A percentile compares a stretch with the other conserved stretches of the same genome.
These are phyloP conservation scores for Didymella pinodella DNA, from an alignment of 2,329 filamentous ascomycete genomes.

Conservation along the genomic window DNA sequence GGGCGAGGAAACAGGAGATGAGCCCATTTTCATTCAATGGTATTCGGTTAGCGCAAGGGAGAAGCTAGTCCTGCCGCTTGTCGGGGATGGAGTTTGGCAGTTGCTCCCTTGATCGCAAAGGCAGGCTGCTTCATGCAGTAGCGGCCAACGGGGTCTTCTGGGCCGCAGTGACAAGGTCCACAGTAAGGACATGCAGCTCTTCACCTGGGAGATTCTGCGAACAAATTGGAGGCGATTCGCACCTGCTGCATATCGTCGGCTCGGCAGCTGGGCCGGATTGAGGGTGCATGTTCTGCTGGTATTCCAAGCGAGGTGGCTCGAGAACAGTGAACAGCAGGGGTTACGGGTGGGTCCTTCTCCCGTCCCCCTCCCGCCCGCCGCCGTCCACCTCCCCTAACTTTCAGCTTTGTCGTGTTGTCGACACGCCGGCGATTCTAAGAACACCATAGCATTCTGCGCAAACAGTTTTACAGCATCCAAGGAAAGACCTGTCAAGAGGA, in stretches of 20 bases:
- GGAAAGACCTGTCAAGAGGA: not conserved
- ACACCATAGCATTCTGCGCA: not conserved
- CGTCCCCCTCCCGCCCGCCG: not conserved
- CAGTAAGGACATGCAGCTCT: not conserved
- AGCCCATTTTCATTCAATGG: not conserved
- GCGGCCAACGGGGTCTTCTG: not conserved
- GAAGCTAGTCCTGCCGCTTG: not conserved
- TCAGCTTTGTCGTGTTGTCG: not conserved
- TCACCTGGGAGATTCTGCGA: not conserved
- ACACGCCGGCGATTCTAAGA: not conserved
- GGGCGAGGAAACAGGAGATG: slow-evolving; percentile 1
- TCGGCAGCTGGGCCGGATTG: not conserved
- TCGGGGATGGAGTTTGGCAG: not conserved
- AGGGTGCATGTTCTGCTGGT: not conserved
- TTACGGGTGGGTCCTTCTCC: not conserved
- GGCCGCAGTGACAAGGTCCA: not conserved
- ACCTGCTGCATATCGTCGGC: not conserved
- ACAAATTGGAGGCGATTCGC: not conserved
- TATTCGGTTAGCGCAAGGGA: slow-evolving; percentile 1
- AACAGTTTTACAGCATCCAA: not conserved
- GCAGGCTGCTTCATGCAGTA: not conserved
- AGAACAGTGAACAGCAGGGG: not conserved
- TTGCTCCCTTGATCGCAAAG: not conserved
- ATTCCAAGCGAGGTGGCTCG: not conserved
- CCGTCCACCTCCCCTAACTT: not conserved